Percentiles rank a stretch among this genome's conserved stretches.
These are phyloP conservation scores for Carex kokanica DNA, from an alignment of 176 grass and related monocot species.

Conservation along the genomic window DNA sequence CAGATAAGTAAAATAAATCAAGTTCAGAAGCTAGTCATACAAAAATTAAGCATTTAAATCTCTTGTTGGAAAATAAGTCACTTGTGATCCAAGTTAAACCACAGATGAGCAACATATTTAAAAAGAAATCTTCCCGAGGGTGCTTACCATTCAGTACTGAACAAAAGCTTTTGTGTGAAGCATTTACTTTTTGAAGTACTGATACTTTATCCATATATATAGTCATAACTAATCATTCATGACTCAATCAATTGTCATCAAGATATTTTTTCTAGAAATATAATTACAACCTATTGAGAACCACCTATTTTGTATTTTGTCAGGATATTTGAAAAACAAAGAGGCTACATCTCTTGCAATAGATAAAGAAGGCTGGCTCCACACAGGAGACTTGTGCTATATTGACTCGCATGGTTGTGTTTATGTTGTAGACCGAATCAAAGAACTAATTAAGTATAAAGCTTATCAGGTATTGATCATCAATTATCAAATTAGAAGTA, in stretches of 20 bases:
- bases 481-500: neutral
- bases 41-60: neutral
- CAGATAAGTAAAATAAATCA: neutral
- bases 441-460: slow-evolving; percentile 60
- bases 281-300: neutral
- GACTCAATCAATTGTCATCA: neutral
- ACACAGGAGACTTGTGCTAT: slow-evolving; percentile 50
- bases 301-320: neutral
- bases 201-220: neutral
- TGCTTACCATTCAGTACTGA: neutral
- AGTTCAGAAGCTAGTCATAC: neutral
- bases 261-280: neutral
- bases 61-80: neutral
- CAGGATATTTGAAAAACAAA: slow-evolving; percentile 43
- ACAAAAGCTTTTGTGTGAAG: neutral
- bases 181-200: neutral
- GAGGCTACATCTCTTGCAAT: slow-evolving; percentile 38
- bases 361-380: slow-evolving; percentile 36
- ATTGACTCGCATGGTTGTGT: slow-evolving; percentile 33
- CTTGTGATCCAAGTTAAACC: neutral
- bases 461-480: slow-evolving; percentile 49
- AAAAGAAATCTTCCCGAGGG: neutral
- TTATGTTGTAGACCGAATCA: slow-evolving; percentile 51
- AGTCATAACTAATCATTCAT: neutral
- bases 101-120: neutral